These are phyloP conservation scores for Cytospora schulzeri DNA, from an alignment of 2,329 filamentous ascomycete genomes.

Conservation along the genomic window DNA sequence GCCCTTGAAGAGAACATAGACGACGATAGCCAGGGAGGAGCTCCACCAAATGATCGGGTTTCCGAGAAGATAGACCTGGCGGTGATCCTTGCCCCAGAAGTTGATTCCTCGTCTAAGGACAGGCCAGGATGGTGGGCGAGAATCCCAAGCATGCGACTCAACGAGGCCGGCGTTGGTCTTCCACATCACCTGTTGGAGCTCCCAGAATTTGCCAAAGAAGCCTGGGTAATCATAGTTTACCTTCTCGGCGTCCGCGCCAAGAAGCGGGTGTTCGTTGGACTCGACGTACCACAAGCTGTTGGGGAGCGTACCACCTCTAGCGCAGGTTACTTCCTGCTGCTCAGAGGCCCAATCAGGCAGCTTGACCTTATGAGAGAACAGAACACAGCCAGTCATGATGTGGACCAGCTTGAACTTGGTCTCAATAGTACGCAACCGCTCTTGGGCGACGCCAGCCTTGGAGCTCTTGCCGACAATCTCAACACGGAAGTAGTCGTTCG, in stretches of 20 bases:
- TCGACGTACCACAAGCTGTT: constrained; percentile 99
- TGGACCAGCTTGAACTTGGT: constrained; percentile 96
- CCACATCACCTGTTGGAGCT: constrained; percentile 99
- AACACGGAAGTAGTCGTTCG: constrained; percentile 92
- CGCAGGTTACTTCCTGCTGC: constrained; percentile 98
- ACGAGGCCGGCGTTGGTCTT: constrained; percentile 94
- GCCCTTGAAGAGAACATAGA: constrained; percentile 84
- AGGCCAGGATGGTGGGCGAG: constrained; percentile 90
- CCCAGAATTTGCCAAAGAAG: constrained; percentile 97
- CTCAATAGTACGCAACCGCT: constrained; percentile 87
- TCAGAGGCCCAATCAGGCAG: constrained; percentile 97
- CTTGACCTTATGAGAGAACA: constrained; percentile 99
- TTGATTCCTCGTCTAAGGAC: constrained; percentile 93
- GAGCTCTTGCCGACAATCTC: constrained; percentile 94
- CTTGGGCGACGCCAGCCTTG: constrained; percentile 74
- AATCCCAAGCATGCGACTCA: constrained; percentile 98
- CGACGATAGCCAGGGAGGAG: constrained; percentile 73
- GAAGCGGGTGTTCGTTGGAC: constrained; percentile 79
- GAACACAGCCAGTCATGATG: constrained; percentile 91
- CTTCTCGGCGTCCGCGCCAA: constrained; percentile 78
- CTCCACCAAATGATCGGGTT: constrained; percentile 96
- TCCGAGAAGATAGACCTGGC: constrained; percentile 94
- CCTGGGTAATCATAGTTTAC: constrained; percentile 95
- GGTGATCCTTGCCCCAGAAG: constrained; percentile 94
- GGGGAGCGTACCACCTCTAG: constrained; percentile 83